Evolutionary conservation across 768 basidiomycete genomes (phyloP).

Genomic region (Xerocomus spinulosus): DNA sequence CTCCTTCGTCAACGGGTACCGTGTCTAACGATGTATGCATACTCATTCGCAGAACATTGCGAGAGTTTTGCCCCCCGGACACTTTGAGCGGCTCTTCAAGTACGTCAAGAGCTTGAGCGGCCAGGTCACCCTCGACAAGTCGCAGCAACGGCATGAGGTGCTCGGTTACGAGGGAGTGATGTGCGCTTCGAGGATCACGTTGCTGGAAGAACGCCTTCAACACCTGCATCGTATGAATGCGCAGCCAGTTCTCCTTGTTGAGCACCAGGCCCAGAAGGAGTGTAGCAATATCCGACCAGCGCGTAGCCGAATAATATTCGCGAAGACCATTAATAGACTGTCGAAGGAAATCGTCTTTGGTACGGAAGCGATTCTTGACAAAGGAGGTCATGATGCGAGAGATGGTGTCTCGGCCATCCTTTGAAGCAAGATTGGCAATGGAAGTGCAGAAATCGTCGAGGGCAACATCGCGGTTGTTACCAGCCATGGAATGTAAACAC

Average conservation of each 20-base stretch:
- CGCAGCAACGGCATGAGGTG: constrained; percentile 87
- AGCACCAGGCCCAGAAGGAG: constrained; percentile 83
- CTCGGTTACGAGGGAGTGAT: constrained; percentile 76
- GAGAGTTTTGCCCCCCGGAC: constrained; percentile 70
- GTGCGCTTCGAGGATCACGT: constrained; percentile 68
- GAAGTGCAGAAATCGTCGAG: constrained; percentile 70
- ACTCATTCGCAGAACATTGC: constrained; percentile 89
- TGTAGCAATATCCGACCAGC: constrained; percentile 79
- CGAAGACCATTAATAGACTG: constrained; percentile 83
- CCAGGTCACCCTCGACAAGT: constrained; percentile 82
- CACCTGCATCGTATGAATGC: constrained; percentile 79
- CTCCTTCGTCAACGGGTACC: constrained; percentile 51
- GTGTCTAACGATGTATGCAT: constrained; percentile 56
- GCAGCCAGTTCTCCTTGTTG: constrained; percentile 78
- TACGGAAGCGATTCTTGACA: constrained; percentile 81
- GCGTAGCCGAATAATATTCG: constrained; percentile 73
- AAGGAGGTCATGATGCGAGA: constrained; percentile 87
- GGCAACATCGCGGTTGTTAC: constrained; percentile 52
- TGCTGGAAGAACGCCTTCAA: constrained; percentile 87
- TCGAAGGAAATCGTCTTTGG: constrained; percentile 88
- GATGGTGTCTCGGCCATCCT: constrained; percentile 73
- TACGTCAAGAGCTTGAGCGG: constrained; percentile 85
- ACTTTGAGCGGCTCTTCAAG: constrained; percentile 85
- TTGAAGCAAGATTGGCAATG: constrained; percentile 66
- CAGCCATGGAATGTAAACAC: constrained; percentile 77